phyloP scores from a whole-genome alignment of 2,329 filamentous ascomycete genomes.

The Alternaria triticina region DNA sequence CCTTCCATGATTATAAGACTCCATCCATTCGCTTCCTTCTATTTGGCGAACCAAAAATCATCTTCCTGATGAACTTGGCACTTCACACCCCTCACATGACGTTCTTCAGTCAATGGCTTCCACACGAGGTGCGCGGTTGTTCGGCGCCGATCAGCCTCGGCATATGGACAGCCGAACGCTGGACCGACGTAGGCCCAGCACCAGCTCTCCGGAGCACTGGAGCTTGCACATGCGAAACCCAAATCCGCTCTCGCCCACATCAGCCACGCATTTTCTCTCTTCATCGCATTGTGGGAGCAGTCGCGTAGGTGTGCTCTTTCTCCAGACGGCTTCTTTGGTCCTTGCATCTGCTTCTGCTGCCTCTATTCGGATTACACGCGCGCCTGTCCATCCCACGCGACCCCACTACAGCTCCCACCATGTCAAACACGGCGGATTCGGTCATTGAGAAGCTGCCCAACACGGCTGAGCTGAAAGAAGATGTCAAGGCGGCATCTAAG shows the following conservation, averaged over 20 bases:
- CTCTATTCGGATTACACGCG: slow-evolving; percentile 5
- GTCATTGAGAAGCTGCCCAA: slow-evolving; percentile 42
- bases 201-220: slow-evolving; percentile 30
- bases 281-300: neutral
- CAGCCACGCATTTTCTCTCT: slow-evolving; percentile 9
- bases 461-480: slow-evolving; percentile 58
- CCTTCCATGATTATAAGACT: fast-evolving
- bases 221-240: slow-evolving; percentile 35
- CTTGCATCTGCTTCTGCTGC: neutral
- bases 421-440: slow-evolving; percentile 33
- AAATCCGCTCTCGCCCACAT: slow-evolving; percentile 19
- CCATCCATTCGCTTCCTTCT: neutral
- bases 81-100: neutral
- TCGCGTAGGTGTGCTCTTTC: neutral
- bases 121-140: slow-evolving; percentile 3
- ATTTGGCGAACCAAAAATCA: neutral
- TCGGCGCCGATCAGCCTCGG: slow-evolving; percentile 30
- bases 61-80: neutral
- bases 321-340: slow-evolving; percentile 2
- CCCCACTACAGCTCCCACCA: slow-evolving; percentile 17
- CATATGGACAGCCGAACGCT: slow-evolving; percentile 25
- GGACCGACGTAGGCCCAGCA: slow-evolving; percentile 31
- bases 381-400: neutral
- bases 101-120: neutral
- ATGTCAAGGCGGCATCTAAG: slow-evolving; percentile 59